Percentiles rank a stretch among this genome's conserved stretches.
phyloP scores from a whole-genome alignment of 192 early-diverging fungal species.

The Spinellus fusiger region DNA sequence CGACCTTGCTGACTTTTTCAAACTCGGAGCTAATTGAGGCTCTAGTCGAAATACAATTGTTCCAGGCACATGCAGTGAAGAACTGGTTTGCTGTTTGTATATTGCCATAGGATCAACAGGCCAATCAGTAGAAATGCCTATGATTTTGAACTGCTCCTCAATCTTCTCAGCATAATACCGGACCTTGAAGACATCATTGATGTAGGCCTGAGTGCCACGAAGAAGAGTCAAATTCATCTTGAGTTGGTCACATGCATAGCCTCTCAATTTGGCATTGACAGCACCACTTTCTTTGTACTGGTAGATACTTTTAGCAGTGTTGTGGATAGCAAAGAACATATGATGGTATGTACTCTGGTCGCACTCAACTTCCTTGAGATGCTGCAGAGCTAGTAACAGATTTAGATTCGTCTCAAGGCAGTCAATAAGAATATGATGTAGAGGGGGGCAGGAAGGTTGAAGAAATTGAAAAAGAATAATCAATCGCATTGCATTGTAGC shows the following conservation, averaged over 20 bases:
- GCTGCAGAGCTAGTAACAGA: constrained; percentile 4
- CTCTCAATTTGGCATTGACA: background rate
- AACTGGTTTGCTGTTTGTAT: background rate
- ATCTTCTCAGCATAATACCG: constrained; percentile 19
- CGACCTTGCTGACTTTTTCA: background rate
- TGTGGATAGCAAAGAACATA: constrained; percentile 32
- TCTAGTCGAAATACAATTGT: background rate
- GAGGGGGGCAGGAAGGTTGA: background rate
- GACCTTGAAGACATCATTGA: constrained; percentile 19
- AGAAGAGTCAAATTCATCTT: constrained; percentile 7
- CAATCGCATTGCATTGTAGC: constrained; percentile 21
- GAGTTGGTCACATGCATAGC: constrained; percentile 11
- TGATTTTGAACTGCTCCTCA: constrained; percentile 9
- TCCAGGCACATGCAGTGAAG: background rate
- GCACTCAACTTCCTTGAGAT: constrained; percentile 3
- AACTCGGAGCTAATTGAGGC: background rate
- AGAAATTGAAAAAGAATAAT: constrained; percentile 20
- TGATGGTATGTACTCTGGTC: constrained; percentile 29
- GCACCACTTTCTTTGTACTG: background rate
- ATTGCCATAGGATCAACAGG: background rate
- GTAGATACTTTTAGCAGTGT: constrained; percentile 8
- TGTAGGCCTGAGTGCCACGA: constrained; percentile 7
- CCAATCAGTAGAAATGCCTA: background rate
- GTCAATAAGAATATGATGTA: constrained; percentile 2
- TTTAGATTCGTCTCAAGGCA: constrained; percentile 8